Base-by-base conservation (phyloP, 2,329 filamentous ascomycete genomes). In the Pseudovirgaria hyperparasitica region DNA sequence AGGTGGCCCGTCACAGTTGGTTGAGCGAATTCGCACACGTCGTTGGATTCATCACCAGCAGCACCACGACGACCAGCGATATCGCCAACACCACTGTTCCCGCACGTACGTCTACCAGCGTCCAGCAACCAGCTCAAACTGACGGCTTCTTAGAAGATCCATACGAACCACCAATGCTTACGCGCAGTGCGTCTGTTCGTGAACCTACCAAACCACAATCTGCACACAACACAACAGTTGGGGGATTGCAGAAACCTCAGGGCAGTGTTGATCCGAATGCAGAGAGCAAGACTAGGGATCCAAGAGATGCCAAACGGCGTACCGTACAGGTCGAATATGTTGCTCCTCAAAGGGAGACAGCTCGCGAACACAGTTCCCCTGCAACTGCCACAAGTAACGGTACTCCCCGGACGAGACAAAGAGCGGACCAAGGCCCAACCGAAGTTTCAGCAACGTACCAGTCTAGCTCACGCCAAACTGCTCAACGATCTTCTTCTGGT, bases 281-380 rank as follows among this genome's bases (percentile, higher is more conserved):
- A 72, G 79, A 20, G 62, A 70, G 5, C 71, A 78, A 34, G 59
- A 63, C 22, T 60, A 71, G 16, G 75, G 75, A 43, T 67, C 72
- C 22, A 80, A 81, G 85, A 40, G 86, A 94, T 49, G 79, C 79
- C 43, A 96, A 96, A 58, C 76, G 90, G 31, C 74, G 86, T 42
- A 98, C 90, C 0, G 84, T 98, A 1, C 90, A 98, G 57, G 82
- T 98, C 34, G 90, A 98, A 60, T 98, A 98, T 54, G 90, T 96
- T 30, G 81, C 86, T 12, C 90, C 90, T 14, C 76, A 77, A 15
- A 92, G 84, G 5, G 76, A 87, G 46, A 94, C 87, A 1, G 70
- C 77, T 35, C 72, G 87, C 37, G 84, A 80, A 16, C 71, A 71
- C 29, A 37, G 49, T 18, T 54, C 52, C 15, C 52, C 56, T 13